Evolutionary conservation across 345 rosid genomes (phyloP), one percentile per base, ranked within the genome.

Genomic region (Brassica incana): DNA sequence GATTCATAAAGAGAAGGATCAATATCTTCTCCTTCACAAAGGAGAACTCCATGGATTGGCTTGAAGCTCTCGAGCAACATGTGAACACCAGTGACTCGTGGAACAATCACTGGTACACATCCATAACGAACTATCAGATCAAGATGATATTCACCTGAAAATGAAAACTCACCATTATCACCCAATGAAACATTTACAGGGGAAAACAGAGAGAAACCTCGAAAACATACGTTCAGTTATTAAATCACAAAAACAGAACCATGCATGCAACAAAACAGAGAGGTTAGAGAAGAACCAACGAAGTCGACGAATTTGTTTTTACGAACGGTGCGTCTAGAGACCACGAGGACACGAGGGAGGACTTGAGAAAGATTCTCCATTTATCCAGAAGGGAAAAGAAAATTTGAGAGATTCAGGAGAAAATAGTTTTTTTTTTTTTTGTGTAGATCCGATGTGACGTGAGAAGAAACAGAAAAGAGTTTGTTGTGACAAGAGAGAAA

Each of bases 11-110:
- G 87, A 40, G 91, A 85, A 45, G 92, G 94, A 80, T 90, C 94
- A 69, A 90, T 86, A 59, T 90, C 92, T 74, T 90, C 94, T 20
- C 94, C 94, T 80, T 89, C 94, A 59, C 90, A 90, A 36, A 90
- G 87, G 65, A 88, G 88, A 52, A 88, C 91, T 0, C 91, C 94
- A 76, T 88, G 92, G 71, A 90, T 88, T 4, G 95, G 95, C 71
- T 88, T 91, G 36, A 90, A 88, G 80, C 90, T 88, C 65, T 87
- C 86, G 1, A 90, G 81, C 32, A 90, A 72, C 86, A 82, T 77
- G 71, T 90, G 91, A 54, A 90, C 85, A 36, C 92, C 92, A 35
- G 75, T 84, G 0, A 90, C 95, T 35, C 92, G 81, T 40, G 91
- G 90, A 29, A 88, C 89, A 32, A 90, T 90, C 56, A 90, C 90